Percentiles rank a stretch among this genome's conserved stretches.
Evolutionary conservation across 148 eudicot genomes (phyloP).

Genomic region (Rheum nobile): DNA sequence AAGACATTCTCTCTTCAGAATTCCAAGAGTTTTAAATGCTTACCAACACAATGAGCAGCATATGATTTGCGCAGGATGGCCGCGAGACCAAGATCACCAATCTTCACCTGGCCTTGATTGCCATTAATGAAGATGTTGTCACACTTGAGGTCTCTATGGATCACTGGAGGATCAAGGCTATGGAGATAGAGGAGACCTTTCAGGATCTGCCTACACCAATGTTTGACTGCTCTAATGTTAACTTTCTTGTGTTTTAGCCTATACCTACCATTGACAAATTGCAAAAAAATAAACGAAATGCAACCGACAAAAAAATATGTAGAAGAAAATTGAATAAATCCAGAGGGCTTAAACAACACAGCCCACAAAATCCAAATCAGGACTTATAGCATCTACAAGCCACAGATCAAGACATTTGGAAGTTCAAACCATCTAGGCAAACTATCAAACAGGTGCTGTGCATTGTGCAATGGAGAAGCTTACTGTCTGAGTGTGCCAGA

Average conservation of each 20-base stretch:
- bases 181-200: conserved; percentile 11
- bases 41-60: conserved; percentile 14
- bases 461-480: conserved; percentile 6
- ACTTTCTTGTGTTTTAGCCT: conserved; percentile 11
- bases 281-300: neutral
- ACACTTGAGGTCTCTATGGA: conserved; percentile 11
- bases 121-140: conserved; percentile 12
- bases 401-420: neutral
- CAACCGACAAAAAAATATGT: neutral
- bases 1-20: neutral
- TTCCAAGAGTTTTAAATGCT: neutral
- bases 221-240: conserved; percentile 8
- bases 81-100: conserved; percentile 9
- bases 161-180: conserved; percentile 11
- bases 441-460: conserved; percentile 1
- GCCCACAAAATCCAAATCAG: neutral
- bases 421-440: neutral
- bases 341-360: neutral
- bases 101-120: conserved; percentile 8
- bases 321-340: neutral
- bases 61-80: conserved; percentile 5
- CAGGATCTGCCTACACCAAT: conserved; percentile 13
- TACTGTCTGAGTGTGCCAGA: conserved; percentile 37
- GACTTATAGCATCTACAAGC: neutral
- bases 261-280: conserved; percentile 7